These are phyloP conservation scores for Phaeophleospora eucalypticola DNA, from an alignment of 2,329 filamentous ascomycete genomes.

Conservation along the genomic window DNA sequence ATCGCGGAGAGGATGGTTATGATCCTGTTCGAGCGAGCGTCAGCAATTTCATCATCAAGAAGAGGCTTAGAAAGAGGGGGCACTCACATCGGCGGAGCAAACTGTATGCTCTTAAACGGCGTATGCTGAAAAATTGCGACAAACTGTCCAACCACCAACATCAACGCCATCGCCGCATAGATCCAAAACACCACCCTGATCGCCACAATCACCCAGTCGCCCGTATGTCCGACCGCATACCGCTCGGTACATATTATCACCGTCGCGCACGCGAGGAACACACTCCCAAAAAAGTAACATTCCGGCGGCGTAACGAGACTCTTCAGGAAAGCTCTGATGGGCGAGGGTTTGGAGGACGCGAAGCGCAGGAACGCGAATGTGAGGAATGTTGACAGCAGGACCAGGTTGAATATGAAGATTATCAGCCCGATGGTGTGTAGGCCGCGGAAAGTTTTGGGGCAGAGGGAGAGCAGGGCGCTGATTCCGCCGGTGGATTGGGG, in stretches of 20 bases:
- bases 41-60: too few relatives aligned
- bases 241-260: constrained; percentile 63
- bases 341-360: constrained; percentile 47
- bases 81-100: constrained; percentile 15
- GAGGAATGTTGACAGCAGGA: constrained; percentile 56
- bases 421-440: constrained; percentile 60
- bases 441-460: constrained; percentile 61
- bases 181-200: constrained; percentile 66
- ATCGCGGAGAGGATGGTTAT: constrained; percentile 20
- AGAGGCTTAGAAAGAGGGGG: too few relatives aligned
- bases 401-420: constrained; percentile 64
- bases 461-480: constrained; percentile 59
- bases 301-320: constrained; percentile 62
- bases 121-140: constrained; percentile 9
- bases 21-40: too few relatives aligned
- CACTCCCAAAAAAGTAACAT: constrained; percentile 68
- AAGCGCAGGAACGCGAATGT: constrained; percentile 53
- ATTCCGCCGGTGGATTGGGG: constrained; percentile 73
- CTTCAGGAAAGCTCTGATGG: constrained; percentile 43
- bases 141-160: constrained; percentile 13
- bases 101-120: constrained; percentile 11
- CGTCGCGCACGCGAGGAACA: constrained; percentile 64
- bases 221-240: constrained; percentile 59
- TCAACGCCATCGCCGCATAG: constrained; percentile 42
- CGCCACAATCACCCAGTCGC: constrained; percentile 53